These are phyloP conservation scores for Ophiostoma tasmaniense DNA, from an alignment of 2,329 filamentous ascomycete species.

Conservation along the genomic window DNA sequence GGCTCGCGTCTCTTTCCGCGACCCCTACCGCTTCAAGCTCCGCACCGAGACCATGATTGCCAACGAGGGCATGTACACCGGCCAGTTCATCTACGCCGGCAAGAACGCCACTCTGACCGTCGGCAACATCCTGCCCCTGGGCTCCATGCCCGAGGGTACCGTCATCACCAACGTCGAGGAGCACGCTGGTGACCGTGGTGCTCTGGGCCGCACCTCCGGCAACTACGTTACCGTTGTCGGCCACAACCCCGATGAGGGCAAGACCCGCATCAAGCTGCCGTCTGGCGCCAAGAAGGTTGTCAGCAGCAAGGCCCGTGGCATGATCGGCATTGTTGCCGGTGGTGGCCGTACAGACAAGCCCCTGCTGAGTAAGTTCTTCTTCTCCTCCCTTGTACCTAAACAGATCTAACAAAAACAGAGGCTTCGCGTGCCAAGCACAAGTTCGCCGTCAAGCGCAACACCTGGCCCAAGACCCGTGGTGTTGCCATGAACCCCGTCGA, in stretches of 20 bases:
- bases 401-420: constrained; percentile 49
- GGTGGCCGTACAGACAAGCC: constrained; percentile 99
- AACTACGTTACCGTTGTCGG: constrained; percentile 99
- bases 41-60: constrained; percentile 99
- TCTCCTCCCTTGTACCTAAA: too few relatives aligned
- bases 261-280: constrained; percentile 99
- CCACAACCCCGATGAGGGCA: constrained; percentile 98
- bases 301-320: constrained; percentile 83
- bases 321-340: constrained; percentile 99
- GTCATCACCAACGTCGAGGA: constrained; percentile 99
- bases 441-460: constrained; percentile 99
- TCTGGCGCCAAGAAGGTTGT: constrained; percentile 99
- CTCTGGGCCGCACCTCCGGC: constrained; percentile 91
- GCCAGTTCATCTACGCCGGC: constrained; percentile 99
- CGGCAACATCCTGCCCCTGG: constrained; percentile 93
- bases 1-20: constrained; percentile 92
- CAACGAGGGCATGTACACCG: constrained; percentile 99
- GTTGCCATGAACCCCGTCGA: constrained; percentile 99
- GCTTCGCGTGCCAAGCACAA: constrained; percentile 99
- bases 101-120: constrained; percentile 97
- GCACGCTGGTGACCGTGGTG: constrained; percentile 94
- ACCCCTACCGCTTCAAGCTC: constrained; percentile 97
- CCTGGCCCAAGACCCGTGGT: constrained; percentile 99
- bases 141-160: constrained; percentile 96
- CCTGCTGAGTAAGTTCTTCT: constrained; percentile 64